Base-by-base conservation (phyloP, 257 asterid genomes). In the Primulina eburnea region DNA sequence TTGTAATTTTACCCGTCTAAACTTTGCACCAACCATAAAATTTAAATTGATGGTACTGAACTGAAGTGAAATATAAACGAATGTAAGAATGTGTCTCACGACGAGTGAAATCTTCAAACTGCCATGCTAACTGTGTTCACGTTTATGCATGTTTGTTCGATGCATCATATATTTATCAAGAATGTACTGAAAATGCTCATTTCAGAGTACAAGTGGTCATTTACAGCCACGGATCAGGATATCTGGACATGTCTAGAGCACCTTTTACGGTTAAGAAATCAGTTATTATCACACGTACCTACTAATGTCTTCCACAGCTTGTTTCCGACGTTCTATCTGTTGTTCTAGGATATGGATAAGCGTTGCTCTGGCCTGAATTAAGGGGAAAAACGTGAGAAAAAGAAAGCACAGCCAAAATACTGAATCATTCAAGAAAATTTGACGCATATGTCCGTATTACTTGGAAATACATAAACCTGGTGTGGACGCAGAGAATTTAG, bases 231-330 rank as follows among this genome's bases (percentile, higher is more conserved):
- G 35, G 5, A 26, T 30, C 47, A 26, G 34, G 47, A 53, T 24
- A 67, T 33, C 57, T 5, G 9, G 60, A 71, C 40, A 52, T 61
- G 35, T 11, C 28, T 26, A 14, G 73, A 68, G 32, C 30, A 62
- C 10, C 70, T 21, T 52, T 62, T 34, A 73, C 34, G 2, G 34
- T 52, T 10, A 63, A 50, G 7, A 10, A 29, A 18, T 28, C 12
- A 60, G 61, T 59, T 59, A 14, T 34, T 21, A 5, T 37, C 47
- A 11, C 10, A 18, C 67, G 64, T 71, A 93, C 99, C 94, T 88
- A 85, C 79, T 94, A 63, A 94, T 94, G 82, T 94, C 99, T 80
- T 94, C 99, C 66, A 94, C 94, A 7, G 99, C 99, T 85, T 86
- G 97, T 77, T 82, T 89, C 35, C 97, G 95, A 53, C 92, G 77